phyloP scores from a whole-genome alignment of 179 eudicot species.

The Patellifolia procumbens region DNA sequence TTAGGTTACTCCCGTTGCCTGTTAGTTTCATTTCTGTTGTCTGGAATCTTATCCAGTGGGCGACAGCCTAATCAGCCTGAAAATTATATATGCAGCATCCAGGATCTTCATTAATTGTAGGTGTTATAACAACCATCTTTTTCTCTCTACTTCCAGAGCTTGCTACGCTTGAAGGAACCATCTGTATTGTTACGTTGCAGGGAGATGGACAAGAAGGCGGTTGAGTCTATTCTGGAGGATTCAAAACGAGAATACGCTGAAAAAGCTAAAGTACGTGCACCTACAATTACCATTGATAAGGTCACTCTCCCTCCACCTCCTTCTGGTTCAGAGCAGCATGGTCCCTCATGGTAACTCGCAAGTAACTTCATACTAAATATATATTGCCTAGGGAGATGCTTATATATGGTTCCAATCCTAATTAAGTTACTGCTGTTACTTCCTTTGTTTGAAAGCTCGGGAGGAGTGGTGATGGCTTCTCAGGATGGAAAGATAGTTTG shows the following conservation, averaged over 20 bases:
- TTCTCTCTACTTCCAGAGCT: slow-evolving; percentile 36
- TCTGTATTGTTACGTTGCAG: slow-evolving; percentile 58
- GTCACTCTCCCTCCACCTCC: slow-evolving; percentile 73
- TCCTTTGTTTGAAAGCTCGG: slow-evolving; percentile 39
- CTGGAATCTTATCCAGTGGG: neutral
- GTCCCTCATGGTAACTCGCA: slow-evolving; percentile 50
- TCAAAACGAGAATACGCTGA: slow-evolving; percentile 53
- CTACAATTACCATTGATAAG: slow-evolving; percentile 43
- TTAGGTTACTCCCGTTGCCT: neutral
- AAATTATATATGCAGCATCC: too few species aligned
- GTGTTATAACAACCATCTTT: neutral
- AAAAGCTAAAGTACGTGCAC: slow-evolving; percentile 44
- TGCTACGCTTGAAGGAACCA: slow-evolving; percentile 57
- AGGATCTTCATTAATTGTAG: neutral
- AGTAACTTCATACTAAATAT: neutral
- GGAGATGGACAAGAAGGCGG: slow-evolving; percentile 48
- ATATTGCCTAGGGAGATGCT: neutral
- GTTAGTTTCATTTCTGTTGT: neutral
- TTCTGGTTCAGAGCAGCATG: slow-evolving; percentile 35
- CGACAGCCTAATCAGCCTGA: neutral
- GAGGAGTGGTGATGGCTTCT: slow-evolving; percentile 74
- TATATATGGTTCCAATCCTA: neutral
- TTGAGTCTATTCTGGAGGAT: slow-evolving; percentile 55
- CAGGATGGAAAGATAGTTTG: slow-evolving; percentile 65
- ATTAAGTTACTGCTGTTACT: neutral